Evolutionary conservation across 192 early-diverging fungal genomes (phyloP).

Genomic region (Podila epigama): DNA sequence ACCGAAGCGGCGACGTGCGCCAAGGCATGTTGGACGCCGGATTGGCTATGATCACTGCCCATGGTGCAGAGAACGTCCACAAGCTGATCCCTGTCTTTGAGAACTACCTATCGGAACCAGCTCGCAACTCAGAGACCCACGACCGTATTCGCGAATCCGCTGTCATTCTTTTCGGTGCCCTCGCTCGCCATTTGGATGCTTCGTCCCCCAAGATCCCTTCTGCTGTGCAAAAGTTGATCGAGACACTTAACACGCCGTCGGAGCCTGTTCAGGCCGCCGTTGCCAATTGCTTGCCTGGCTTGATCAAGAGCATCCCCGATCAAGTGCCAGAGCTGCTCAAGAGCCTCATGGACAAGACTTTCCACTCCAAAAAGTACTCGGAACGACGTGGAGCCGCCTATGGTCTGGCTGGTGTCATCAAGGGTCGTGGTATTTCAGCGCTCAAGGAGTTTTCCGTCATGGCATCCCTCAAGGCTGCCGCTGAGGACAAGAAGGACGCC

Average conservation of each 20-base stretch:
- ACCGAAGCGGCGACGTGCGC: constrained; percentile 80
- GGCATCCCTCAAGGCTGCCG: constrained; percentile 76
- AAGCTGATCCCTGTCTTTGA: constrained; percentile 82
- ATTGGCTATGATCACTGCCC: constrained; percentile 73
- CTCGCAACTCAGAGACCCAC: constrained; percentile 72
- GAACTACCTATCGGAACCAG: constrained; percentile 75
- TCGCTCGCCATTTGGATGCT: constrained; percentile 85
- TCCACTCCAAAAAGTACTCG: constrained; percentile 81
- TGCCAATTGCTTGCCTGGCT: constrained; percentile 89
- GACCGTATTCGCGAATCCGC: constrained; percentile 92
- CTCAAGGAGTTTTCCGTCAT: constrained; percentile 89
- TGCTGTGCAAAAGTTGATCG: constrained; percentile 88
- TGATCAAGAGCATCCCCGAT: constrained; percentile 78
- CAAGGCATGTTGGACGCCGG: constrained; percentile 88
- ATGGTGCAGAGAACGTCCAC: constrained; percentile 72
- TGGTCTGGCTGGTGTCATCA: constrained; percentile 93
- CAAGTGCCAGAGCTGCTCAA: constrained; percentile 67
- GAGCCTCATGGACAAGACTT: constrained; percentile 71
- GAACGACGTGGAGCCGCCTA: constrained; percentile 93
- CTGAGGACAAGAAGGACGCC: constrained; percentile 79
- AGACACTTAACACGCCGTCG: constrained; percentile 90
- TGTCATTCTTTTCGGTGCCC: constrained; percentile 91
- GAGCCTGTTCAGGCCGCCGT: constrained; percentile 96
- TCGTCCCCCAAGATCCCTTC: constrained; percentile 76
- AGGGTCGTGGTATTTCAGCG: constrained; percentile 87